These are phyloP conservation scores for Cutaneotrichosporon mucoides DNA, from an alignment of 1,284 basidiomycete species.

Conservation along the genomic window DNA sequence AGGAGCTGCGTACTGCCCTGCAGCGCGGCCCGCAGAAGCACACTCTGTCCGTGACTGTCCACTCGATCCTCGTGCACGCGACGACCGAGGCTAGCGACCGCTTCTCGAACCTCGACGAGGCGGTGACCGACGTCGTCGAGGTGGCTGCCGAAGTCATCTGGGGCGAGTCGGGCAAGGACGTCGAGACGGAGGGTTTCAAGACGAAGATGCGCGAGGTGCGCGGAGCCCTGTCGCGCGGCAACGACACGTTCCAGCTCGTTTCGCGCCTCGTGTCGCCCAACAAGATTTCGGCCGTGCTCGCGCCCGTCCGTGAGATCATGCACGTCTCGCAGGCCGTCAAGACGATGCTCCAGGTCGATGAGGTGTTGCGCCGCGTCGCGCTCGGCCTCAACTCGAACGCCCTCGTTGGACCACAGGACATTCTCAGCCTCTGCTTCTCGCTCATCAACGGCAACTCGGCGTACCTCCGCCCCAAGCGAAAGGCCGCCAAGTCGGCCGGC, in stretches of 20 bases:
- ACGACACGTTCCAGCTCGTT: slow-evolving; percentile 80
- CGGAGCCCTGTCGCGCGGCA: slow-evolving; percentile 68
- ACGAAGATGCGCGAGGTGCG: slow-evolving; percentile 90
- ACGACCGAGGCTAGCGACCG: slow-evolving; percentile 57
- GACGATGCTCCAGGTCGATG: slow-evolving; percentile 81
- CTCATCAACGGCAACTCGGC: slow-evolving; percentile 85
- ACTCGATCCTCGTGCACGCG: slow-evolving; percentile 75
- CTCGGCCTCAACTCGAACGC: slow-evolving; percentile 79
- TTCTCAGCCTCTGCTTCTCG: slow-evolving; percentile 81
- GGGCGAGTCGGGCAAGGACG: slow-evolving; percentile 87
- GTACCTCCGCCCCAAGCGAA: slow-evolving; percentile 55
- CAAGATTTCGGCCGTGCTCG: slow-evolving; percentile 71
- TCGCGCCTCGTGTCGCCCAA: slow-evolving; percentile 69
- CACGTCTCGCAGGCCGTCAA: slow-evolving; percentile 77
- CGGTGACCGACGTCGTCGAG: slow-evolving; percentile 71
- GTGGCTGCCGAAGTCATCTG: slow-evolving; percentile 91
- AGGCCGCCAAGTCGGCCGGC: slow-evolving; percentile 35
- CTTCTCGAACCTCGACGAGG: slow-evolving; percentile 68
- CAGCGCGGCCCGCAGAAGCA: slow-evolving; percentile 91
- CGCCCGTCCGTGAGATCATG: slow-evolving; percentile 80
- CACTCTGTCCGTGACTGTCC: slow-evolving; percentile 78
- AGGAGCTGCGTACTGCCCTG: slow-evolving; percentile 77
- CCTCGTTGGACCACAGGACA: slow-evolving; percentile 64
- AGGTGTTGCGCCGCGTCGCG: slow-evolving; percentile 77
- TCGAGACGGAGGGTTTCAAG: slow-evolving; percentile 83